Evolutionary conservation across 768 basidiomycete genomes (phyloP).

Genomic region (Austroboletus festivus): DNA sequence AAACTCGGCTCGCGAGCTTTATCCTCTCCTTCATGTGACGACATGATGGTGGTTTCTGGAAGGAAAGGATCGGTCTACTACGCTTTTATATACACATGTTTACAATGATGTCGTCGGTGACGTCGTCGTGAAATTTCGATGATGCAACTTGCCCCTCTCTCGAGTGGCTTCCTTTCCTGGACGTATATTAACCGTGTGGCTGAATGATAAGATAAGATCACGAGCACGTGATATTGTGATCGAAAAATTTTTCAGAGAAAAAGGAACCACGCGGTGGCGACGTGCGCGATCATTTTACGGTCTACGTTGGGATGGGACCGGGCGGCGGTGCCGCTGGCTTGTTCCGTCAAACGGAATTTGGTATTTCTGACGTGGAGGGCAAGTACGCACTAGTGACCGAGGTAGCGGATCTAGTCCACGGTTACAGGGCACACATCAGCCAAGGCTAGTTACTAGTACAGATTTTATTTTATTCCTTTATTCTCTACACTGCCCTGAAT

Average conservation of each 20-base stretch:
- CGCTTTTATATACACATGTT: constrained; percentile 4
- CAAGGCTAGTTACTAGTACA: too few relatives aligned
- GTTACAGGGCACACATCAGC: too few relatives aligned
- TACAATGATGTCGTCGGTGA: constrained; percentile 17
- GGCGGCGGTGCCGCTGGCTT: background rate
- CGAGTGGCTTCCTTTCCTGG: too few relatives aligned
- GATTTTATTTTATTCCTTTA: too few relatives aligned
- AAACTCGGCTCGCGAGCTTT: constrained; percentile 15
- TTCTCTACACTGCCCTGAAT: constrained; percentile 17
- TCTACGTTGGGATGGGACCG: background rate
- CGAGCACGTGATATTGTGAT: constrained; percentile 7
- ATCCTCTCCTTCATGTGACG: background rate
- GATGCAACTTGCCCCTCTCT: constrained; percentile 19
- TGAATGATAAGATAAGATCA: constrained; percentile 1
- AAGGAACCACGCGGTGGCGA: too few relatives aligned
- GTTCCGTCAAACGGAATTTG: background rate
- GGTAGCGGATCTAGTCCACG: too few relatives aligned
- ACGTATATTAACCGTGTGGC: constrained; percentile 14
- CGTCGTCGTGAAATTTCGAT: constrained; percentile 13
- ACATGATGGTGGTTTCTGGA: background rate
- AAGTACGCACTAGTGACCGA: too few relatives aligned
- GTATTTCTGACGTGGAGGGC: background rate
- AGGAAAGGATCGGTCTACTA: too few relatives aligned
- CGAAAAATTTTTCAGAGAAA: background rate
- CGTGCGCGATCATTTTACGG: background rate